Conservation (phyloP, 148 eudicot genomes). For the Cornus controversa region DNA sequence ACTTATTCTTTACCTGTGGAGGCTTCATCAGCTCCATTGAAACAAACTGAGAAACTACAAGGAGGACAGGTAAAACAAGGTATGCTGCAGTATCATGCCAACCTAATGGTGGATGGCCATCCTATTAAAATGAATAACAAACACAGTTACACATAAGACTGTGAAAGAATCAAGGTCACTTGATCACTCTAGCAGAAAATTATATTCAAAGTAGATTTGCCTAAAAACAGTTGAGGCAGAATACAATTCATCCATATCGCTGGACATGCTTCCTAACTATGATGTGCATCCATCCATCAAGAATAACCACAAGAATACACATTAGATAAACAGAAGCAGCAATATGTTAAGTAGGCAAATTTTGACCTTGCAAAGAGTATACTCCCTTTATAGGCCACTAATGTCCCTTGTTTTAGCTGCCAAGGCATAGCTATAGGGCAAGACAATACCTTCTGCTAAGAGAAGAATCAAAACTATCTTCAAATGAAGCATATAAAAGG, state of each 20-base stretch:
- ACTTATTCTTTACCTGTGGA: conserved; percentile 61
- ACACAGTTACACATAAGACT: not conserved
- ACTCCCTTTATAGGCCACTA: not conserved
- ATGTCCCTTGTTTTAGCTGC: not conserved
- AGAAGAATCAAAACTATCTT: not conserved
- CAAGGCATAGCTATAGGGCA: not conserved
- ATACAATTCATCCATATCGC: not conserved
- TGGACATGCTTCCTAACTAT: not conserved
- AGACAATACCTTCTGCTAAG: not conserved
- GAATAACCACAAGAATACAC: not conserved
- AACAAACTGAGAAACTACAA: conserved; percentile 83
- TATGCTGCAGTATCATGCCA: conserved; percentile 92
- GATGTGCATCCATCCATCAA: not conserved
- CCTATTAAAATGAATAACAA: conserved; percentile 43
- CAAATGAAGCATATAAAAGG: not conserved
- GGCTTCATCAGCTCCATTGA: conserved; percentile 99
- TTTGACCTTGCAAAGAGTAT: not conserved
- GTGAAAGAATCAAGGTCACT: not conserved
- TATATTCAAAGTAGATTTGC: not conserved
- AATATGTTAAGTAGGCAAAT: not conserved
- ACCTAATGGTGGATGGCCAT: conserved; percentile 97
- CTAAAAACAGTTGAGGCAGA: not conserved
- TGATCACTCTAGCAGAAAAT: not conserved
- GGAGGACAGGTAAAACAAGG: conserved; percentile 93
- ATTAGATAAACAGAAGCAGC: not conserved